These are phyloP conservation scores for Inonotus obliquus DNA, from an alignment of 1,284 basidiomycete genomes.

Conservation along the genomic window DNA sequence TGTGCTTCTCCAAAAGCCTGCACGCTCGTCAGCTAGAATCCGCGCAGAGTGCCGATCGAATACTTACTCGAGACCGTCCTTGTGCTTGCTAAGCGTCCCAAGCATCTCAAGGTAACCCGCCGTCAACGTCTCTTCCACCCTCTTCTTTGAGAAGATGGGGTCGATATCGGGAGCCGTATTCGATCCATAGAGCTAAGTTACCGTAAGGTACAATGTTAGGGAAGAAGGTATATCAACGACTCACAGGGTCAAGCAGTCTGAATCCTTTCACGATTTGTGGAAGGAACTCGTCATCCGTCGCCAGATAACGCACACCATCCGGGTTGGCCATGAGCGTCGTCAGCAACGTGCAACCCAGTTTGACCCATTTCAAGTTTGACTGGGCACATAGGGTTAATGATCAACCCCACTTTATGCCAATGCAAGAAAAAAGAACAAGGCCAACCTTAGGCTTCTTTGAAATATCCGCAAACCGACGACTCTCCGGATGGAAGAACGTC, in stretches of 20 bases:
- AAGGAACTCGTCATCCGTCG: slow-evolving; percentile 82
- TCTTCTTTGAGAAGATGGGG: slow-evolving; percentile 81
- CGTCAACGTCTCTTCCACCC: slow-evolving; percentile 81
- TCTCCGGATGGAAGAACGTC: slow-evolving; percentile 83
- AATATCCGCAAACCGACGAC: slow-evolving; percentile 81
- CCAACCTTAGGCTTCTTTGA: slow-evolving; percentile 57
- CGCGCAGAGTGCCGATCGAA: neutral
- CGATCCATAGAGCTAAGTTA: slow-evolving; percentile 52
- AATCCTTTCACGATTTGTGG: slow-evolving; percentile 85
- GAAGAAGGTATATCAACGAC: slow-evolving; percentile 25
- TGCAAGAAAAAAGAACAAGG: slow-evolving; percentile 20
- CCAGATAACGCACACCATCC: slow-evolving; percentile 82
- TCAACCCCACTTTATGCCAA: neutral
- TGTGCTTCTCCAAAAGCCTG: slow-evolving; percentile 87
- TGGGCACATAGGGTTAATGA: slow-evolving; percentile 14
- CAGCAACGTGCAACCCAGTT: slow-evolving; percentile 77
- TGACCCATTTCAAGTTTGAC: slow-evolving; percentile 81
- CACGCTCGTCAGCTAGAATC: neutral
- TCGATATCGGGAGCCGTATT: slow-evolving; percentile 53
- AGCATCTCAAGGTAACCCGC: slow-evolving; percentile 97
- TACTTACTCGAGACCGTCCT: slow-evolving; percentile 87
- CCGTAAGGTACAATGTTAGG: neutral
- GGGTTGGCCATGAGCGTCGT: slow-evolving; percentile 79
- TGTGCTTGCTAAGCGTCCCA: slow-evolving; percentile 81
- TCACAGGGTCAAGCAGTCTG: slow-evolving; percentile 87